A percentile compares a stretch with the other conserved stretches of the same genome.
These are phyloP conservation scores for Colletotrichum caudatum DNA, from an alignment of 2,329 filamentous ascomycete genomes.

Conservation along the genomic window DNA sequence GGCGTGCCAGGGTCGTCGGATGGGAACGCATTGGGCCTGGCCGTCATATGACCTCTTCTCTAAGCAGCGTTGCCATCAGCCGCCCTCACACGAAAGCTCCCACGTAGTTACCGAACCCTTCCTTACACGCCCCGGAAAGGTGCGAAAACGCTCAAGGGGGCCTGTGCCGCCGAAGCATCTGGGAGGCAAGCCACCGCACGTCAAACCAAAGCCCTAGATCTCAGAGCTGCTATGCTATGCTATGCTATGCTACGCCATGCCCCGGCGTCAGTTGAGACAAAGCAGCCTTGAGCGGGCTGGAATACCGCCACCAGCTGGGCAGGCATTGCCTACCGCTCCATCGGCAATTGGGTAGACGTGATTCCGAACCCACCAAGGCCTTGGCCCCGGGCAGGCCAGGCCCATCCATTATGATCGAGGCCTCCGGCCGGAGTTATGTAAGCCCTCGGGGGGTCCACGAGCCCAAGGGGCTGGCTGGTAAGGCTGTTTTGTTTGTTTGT, in stretches of 20 bases:
- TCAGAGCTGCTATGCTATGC: background rate
- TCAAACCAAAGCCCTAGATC: constrained; percentile 30
- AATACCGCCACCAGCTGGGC: background rate
- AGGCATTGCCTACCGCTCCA: background rate
- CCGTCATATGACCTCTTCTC: background rate
- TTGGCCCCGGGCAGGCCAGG: background rate
- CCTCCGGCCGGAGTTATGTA: background rate
- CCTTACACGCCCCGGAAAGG: background rate
- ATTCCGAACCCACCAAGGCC: background rate
- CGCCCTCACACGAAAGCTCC: background rate
- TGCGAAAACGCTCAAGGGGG: background rate
- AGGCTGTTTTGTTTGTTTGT: constrained; percentile 6
- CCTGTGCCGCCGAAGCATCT: constrained; percentile 4
- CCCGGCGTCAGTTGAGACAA: constrained; percentile 14
- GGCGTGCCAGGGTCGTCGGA: background rate
- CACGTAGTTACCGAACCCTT: background rate
- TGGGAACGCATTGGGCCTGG: background rate
- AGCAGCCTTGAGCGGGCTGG: background rate
- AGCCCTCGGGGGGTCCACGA: background rate
- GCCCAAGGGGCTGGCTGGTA: background rate
- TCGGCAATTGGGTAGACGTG: background rate
- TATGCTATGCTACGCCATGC: no score
- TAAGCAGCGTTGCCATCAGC: background rate
- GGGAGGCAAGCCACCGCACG: constrained; percentile 19
- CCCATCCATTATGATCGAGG: background rate